A percentile compares a stretch with the other conserved stretches of the same genome.
Evolutionary conservation across 805 yeast genomes (phyloP).

Genomic region (Alloascoidea africana): DNA sequence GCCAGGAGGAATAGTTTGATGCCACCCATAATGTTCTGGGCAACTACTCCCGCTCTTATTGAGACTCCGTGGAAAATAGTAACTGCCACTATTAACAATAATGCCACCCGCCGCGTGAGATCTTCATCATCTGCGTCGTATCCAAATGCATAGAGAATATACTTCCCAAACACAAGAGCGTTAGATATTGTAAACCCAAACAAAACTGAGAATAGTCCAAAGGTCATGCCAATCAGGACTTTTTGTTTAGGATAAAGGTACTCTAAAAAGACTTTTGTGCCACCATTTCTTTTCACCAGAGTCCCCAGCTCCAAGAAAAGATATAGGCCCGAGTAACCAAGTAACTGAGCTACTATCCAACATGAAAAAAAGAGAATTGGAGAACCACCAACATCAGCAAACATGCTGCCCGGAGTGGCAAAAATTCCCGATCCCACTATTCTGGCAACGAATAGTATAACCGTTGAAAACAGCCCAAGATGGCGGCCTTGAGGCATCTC

Average conservation of each 20-base stretch:
- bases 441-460: conserved; percentile 47
- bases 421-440: conserved; percentile 71
- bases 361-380: conserved; percentile 41
- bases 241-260: conserved; percentile 47
- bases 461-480: conserved; percentile 52
- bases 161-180: conserved; percentile 48
- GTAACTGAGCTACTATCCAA: conserved; percentile 46
- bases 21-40: conserved; percentile 50
- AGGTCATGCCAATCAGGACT: conserved; percentile 35
- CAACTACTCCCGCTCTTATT: conserved; percentile 38
- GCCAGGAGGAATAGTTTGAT: conserved; percentile 40
- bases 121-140: conserved; percentile 21
- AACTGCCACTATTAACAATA: conserved; percentile 20
- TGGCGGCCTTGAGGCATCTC: conserved; percentile 65
- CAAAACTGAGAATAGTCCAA: conserved; percentile 30
- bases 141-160: conserved; percentile 29
- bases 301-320: conserved; percentile 59
- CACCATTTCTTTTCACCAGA: conserved; percentile 61
- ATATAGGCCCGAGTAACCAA: conserved; percentile 53
- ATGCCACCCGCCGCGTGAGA: conserved; percentile 16
- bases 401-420: conserved; percentile 55
- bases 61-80: conserved; percentile 40
- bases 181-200: conserved; percentile 43
- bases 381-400: conserved; percentile 54
- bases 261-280: conserved; percentile 59